phyloP scores from a whole-genome alignment of 1,284 basidiomycete species.

The Agroathelia rolfsii region DNA sequence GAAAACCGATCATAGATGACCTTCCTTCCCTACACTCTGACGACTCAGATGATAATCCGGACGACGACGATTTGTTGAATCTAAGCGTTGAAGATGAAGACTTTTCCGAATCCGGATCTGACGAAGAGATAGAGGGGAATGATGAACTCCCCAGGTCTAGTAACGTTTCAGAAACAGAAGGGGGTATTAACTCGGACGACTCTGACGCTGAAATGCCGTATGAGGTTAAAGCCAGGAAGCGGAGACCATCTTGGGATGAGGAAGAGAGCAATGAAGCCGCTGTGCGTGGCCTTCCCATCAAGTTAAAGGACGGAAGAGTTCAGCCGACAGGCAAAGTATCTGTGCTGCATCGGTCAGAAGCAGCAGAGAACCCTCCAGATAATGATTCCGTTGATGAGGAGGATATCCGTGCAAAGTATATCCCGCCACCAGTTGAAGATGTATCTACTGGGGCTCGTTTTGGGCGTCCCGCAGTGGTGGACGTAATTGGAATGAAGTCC shows the following conservation, averaged over 20 bases:
- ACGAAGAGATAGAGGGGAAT: no score
- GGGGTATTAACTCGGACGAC: no score
- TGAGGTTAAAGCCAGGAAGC: constrained; percentile 49
- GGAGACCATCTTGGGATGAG: constrained; percentile 32
- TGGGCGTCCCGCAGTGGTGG: constrained; percentile 70
- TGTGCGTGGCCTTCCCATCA: constrained; percentile 80
- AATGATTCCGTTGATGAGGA: constrained; percentile 31
- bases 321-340: constrained; percentile 44
- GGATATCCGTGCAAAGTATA: constrained; percentile 16
- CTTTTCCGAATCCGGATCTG: no score
- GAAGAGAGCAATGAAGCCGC: constrained; percentile 42
- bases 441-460: constrained; percentile 72
- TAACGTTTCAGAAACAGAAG: constrained; percentile 17
- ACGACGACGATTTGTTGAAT: constrained; percentile 21
- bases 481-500: constrained; percentile 62
- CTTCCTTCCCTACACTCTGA: constrained; percentile 54
- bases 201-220: constrained; percentile 69
- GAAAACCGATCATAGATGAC: constrained; percentile 37
- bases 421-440: constrained; percentile 39
- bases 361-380: constrained; percentile 32
- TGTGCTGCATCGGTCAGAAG: constrained; percentile 22
- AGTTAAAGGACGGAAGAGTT: constrained; percentile 71
- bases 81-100: constrained; percentile 19
- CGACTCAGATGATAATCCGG: constrained; percentile 10
- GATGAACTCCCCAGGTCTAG: constrained; percentile 10